Base-by-base conservation (phyloP, 192 early-diverging fungal genomes). In the Backusella tarrabulga region DNA sequence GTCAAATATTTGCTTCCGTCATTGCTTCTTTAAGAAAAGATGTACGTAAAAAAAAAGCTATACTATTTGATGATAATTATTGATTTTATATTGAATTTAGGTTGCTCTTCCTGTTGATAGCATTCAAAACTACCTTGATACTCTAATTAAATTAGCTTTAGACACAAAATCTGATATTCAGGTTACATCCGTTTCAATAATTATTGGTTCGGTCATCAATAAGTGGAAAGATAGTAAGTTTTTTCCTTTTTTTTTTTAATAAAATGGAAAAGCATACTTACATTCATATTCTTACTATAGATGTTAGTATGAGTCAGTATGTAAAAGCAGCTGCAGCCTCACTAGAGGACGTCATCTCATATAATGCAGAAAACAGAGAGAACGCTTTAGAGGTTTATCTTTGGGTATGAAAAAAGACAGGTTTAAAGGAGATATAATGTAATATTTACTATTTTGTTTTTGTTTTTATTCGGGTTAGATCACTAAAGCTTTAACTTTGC, bases 401-500 rank as follows among this genome's bases (percentile, higher is more conserved):
- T 19, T 79, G 78, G 78, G 72, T 79, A 75, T 42, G 29, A 19
- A 8, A 52, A 36, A 77, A 26, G 38, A 9, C 9, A 54, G 15
- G 70, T 21, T 71, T 34, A 44, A 69, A 26, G 36, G 9, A 19
- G 26, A 36, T n/a, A n/a, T 8, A 42, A 26, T 21, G 12, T 9
- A 17, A 17, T 52, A 68, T 26, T 68, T 38, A 76, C 40, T 35
- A 68, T 63, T 40, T 54, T 32, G 32, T 32, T 32, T 34, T 72
- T 23, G 6, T 42, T 69, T 15, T 44, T n/a, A 73, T n/a, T 36
- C 17, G 35, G 19, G 15, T 79, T 67, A 88, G 93, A 83, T 91
- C 32, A 86, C 89, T 50, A 93, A 93, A 73, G 92, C 90, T 0
- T 79, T 93, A 68, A 82, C 93, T 1, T 67, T 93, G 32, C 81